Conservation (phyloP, 192 early-diverging fungal species). For the Backusella circina region DNA sequence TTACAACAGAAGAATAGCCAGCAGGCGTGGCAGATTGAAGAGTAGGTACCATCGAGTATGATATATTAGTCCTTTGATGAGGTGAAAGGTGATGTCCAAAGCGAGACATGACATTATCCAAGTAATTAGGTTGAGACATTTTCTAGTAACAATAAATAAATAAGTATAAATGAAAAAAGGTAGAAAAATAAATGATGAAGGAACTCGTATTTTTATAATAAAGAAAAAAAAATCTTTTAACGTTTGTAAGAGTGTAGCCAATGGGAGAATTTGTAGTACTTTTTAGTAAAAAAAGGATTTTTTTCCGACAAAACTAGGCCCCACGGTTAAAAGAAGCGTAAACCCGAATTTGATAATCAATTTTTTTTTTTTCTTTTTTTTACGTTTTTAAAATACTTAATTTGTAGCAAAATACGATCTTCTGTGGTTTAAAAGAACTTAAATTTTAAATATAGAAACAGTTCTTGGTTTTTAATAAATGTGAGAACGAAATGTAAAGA, state of each 20-base stretch:
- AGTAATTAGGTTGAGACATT: slow-evolving; percentile 10
- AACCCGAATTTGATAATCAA: not conserved
- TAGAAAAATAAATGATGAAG: not conserved
- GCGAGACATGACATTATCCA: slow-evolving; percentile 18
- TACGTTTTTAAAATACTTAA: not conserved
- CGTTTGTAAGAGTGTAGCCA: not conserved
- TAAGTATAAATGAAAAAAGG: not conserved
- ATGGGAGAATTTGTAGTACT: not conserved
- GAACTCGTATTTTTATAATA: not conserved
- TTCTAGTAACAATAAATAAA: not conserved
- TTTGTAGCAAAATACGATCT: not conserved
- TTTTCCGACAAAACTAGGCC: not conserved
- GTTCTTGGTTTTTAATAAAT: not conserved
- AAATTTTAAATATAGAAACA: not conserved
- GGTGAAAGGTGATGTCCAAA: slow-evolving; percentile 19
- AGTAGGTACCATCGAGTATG: slow-evolving; percentile 4
- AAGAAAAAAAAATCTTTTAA: not conserved
- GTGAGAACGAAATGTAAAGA: not conserved
- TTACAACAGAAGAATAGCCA: not conserved
- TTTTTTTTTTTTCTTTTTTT: not conserved
- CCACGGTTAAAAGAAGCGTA: not conserved
- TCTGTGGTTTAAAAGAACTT: not conserved
- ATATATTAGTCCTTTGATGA: slow-evolving; percentile 8
- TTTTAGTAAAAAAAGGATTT: not conserved
- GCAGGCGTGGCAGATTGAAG: slow-evolving; percentile 10